These are phyloP conservation scores for Leishmania tropica DNA, from an alignment of 208 protist genomes.

Conservation along the genomic window DNA sequence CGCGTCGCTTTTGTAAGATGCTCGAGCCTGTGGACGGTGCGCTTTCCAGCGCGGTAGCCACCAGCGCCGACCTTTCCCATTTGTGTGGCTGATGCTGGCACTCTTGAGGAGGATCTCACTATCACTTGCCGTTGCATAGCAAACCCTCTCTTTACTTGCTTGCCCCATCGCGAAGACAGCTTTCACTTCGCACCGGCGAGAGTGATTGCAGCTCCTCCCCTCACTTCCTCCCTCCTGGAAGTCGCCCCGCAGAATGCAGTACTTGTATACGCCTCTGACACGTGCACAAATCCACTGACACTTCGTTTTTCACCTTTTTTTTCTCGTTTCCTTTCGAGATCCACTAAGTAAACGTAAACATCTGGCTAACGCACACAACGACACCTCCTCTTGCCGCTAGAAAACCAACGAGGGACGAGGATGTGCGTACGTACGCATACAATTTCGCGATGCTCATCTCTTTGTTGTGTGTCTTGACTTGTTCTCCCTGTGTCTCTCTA, in stretches of 20 bases:
- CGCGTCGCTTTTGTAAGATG: neutral
- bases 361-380: neutral
- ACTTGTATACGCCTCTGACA: neutral
- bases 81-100: neutral
- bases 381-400: neutral
- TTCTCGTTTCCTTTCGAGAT: neutral
- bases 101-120: neutral
- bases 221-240: neutral
- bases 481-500: neutral
- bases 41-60: neutral
- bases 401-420: neutral
- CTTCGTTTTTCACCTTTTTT: neutral
- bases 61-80: neutral
- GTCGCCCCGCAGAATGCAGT: neutral
- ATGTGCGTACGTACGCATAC: neutral
- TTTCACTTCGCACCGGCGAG: neutral
- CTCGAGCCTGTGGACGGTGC: neutral
- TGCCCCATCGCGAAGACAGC: neutral
- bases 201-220: neutral
- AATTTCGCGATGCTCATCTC: neutral
- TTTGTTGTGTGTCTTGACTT: neutral
- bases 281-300: neutral
- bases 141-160: neutral
- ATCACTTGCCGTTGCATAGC: neutral
- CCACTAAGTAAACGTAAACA: constrained; percentile 3